phyloP scores from a whole-genome alignment of 768 basidiomycete genomes.

The Strobilomyces confusus region DNA sequence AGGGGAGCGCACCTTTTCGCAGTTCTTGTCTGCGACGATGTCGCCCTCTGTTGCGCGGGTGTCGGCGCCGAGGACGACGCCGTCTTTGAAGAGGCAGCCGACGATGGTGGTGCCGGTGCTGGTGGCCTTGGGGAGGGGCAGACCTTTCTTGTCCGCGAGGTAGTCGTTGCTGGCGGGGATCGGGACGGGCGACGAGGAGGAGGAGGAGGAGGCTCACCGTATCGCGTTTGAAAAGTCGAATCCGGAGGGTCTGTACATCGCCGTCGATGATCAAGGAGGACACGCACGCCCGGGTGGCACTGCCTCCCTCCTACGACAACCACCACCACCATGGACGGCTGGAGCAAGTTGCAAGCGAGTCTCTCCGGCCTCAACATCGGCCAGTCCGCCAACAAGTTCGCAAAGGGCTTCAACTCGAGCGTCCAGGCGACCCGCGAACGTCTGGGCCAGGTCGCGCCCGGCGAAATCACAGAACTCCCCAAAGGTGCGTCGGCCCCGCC shows the following conservation, averaged over 20 bases:
- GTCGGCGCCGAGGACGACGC: conserved; percentile 93
- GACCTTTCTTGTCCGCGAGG: conserved; percentile 62
- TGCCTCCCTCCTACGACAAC: neutral
- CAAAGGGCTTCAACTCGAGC: conserved; percentile 76
- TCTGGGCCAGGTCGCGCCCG: conserved; percentile 84
- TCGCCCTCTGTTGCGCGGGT: conserved; percentile 92
- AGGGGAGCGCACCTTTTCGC: conserved; percentile 78
- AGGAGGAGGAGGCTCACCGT: conserved; percentile 42
- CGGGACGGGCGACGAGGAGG: neutral
- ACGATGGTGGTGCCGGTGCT: conserved; percentile 98
- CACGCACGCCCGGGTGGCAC: neutral
- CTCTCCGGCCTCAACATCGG: conserved; percentile 64
- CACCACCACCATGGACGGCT: conserved; percentile 41
- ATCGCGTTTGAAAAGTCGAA: conserved; percentile 78
- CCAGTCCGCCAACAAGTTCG: conserved; percentile 69
- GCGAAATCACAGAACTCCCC: conserved; percentile 93
- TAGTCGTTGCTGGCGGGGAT: conserved; percentile 58
- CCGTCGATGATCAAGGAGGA: neutral
- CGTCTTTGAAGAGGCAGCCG: conserved; percentile 88
- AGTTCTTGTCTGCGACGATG: conserved; percentile 99
- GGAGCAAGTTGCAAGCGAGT: conserved; percentile 66
- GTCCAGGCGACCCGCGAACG: conserved; percentile 86
- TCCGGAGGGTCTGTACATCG: conserved; percentile 52
- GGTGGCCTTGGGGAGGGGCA: conserved; percentile 77
- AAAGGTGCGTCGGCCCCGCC: conserved; percentile 50